phyloP scores from a whole-genome alignment of 768 basidiomycete species.

The Pleurotus salmoneostramineus region DNA sequence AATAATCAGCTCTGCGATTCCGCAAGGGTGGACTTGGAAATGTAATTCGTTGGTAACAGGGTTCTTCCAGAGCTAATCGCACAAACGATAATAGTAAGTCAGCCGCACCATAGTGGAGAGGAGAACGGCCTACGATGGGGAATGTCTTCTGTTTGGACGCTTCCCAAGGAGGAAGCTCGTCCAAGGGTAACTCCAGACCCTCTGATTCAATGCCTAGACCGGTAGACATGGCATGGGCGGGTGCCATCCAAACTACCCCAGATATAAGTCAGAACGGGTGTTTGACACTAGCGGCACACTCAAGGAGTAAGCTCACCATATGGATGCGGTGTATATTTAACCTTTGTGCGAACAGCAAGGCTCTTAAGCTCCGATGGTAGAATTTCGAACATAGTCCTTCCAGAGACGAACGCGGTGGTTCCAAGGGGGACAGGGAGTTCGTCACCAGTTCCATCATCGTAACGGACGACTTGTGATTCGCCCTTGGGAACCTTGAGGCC shows the following conservation, averaged over 20 bases:
- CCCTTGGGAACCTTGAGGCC: conserved; percentile 72
- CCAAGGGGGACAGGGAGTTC: conserved; percentile 80
- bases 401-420: conserved; percentile 82
- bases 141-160: conserved; percentile 69
- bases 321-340: conserved; percentile 81
- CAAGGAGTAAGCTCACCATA: conserved; percentile 30
- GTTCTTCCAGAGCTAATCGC: conserved; percentile 81
- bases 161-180: conserved; percentile 80
- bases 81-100: conserved; percentile 7
- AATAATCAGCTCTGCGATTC: conserved; percentile 60
- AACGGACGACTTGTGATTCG: conserved; percentile 56
- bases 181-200: conserved; percentile 60
- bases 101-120: conserved; percentile 18
- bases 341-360: conserved; percentile 70
- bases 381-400: conserved; percentile 81
- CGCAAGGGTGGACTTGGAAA: conserved; percentile 89
- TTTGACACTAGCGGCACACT: no score
- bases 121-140: conserved; percentile 44
- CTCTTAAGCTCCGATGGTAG: conserved; percentile 71
- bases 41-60: conserved; percentile 79
- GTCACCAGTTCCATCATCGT: conserved; percentile 87
- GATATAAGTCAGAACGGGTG: no score
- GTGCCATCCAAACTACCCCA: conserved; percentile 73
- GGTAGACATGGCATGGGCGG: conserved; percentile 67
- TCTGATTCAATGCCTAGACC: conserved; percentile 83